These are phyloP conservation scores for Malus hybrid DNA, from an alignment of 331 rosid species.

Conservation along the genomic window DNA sequence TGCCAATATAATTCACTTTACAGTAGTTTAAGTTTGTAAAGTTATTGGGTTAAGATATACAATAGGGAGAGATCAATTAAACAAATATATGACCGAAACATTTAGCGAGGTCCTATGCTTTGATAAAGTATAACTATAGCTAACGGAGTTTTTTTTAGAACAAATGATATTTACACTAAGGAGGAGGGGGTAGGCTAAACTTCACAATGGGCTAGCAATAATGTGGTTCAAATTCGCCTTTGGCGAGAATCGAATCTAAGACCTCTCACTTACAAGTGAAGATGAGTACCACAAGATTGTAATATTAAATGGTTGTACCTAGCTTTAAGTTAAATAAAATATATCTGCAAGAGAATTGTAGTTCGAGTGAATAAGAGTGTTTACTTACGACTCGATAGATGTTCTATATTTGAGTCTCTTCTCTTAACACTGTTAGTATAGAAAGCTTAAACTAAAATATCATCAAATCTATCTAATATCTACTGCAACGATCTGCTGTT, in stretches of 20 bases:
- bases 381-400: neutral
- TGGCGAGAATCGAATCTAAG: too few species aligned
- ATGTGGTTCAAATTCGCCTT: too few species aligned
- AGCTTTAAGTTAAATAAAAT: neutral
- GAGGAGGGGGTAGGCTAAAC: rapidly evolving
- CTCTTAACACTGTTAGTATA: neutral
- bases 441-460: too few species aligned
- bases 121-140: too few species aligned
- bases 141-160: too few species aligned
- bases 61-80: neutral
- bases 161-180: too few species aligned
- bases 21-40: neutral
- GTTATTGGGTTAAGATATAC: neutral
- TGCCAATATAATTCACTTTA: neutral
- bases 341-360: neutral
- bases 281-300: too few species aligned
- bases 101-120: too few species aligned
- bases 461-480: neutral
- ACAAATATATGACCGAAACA: neutral
- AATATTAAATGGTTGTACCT: too few species aligned
- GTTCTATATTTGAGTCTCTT: neutral
- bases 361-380: neutral
- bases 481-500: neutral
- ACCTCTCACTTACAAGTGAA: too few species aligned
- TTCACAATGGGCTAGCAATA: too few species aligned